These are phyloP conservation scores for Plantago lanceolata DNA, from an alignment of 305 asterid species.

Conservation along the genomic window DNA sequence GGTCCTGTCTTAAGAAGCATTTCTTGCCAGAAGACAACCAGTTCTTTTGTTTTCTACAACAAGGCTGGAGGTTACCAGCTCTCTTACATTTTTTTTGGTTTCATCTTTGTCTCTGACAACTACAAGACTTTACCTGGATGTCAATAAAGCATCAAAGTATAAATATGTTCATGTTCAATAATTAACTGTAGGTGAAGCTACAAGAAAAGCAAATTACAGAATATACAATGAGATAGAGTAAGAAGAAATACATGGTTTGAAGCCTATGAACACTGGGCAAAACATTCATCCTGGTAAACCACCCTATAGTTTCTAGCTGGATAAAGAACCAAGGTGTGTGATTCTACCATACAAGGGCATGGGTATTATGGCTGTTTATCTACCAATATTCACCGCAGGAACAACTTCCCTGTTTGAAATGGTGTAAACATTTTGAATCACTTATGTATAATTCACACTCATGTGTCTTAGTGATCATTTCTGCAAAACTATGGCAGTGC, in stretches of 20 bases:
- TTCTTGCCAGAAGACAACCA: too few relatives aligned
- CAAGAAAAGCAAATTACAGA: too few relatives aligned
- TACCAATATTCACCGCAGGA: constrained; percentile 86
- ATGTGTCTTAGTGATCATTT: constrained; percentile 40
- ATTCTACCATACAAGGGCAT: constrained; percentile 11
- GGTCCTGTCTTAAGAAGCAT: too few relatives aligned
- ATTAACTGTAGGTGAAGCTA: too few relatives aligned
- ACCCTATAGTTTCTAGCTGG: constrained; percentile 3
- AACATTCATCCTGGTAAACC: constrained; percentile 8
- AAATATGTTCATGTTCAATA: too few relatives aligned
- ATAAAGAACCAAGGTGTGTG: constrained; percentile 5
- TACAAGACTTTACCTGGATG: too few relatives aligned
- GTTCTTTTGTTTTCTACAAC: too few relatives aligned
- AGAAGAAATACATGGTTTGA: neutral
- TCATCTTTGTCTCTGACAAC: too few relatives aligned
- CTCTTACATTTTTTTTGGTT: too few relatives aligned
- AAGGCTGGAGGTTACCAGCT: too few relatives aligned
- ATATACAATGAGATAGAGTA: too few relatives aligned
- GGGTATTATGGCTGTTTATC: constrained; percentile 8
- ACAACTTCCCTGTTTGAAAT: constrained; percentile 63
- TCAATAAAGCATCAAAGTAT: too few relatives aligned
- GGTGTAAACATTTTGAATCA: constrained; percentile 72
- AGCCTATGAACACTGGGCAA: constrained; percentile 5
- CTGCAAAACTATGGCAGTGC: constrained; percentile 60
- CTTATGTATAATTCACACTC: constrained; percentile 46